Evolutionary conservation across 2,329 filamentous ascomycete species (phyloP).

Genomic region (Daldinia eschscholtzii): DNA sequence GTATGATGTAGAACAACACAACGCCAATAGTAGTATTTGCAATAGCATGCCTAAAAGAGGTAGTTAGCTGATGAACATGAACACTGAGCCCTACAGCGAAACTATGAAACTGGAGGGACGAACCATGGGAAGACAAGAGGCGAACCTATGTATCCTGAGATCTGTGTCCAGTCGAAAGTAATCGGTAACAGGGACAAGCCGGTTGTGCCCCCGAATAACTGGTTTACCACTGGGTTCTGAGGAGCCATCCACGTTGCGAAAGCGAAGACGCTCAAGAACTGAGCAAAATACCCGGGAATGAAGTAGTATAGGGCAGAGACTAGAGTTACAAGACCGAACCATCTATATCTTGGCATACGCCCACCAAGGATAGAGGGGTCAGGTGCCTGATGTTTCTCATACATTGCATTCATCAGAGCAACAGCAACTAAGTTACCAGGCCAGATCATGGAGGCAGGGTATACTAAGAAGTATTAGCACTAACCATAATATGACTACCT

Average conservation of each 20-base stretch:
- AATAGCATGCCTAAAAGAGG: slow-evolving; percentile 71
- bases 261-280: slow-evolving; percentile 77
- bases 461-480: slow-evolving; percentile 58
- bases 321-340: slow-evolving; percentile 71
- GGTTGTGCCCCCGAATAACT: slow-evolving; percentile 77
- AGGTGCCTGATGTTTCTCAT: slow-evolving; percentile 67
- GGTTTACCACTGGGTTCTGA: slow-evolving; percentile 75
- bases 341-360: slow-evolving; percentile 73
- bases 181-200: slow-evolving; percentile 77
- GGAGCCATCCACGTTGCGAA: slow-evolving; percentile 80
- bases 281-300: slow-evolving; percentile 76
- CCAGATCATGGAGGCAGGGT: slow-evolving; percentile 81
- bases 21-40: slow-evolving; percentile 79
- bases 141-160: slow-evolving; percentile 75
- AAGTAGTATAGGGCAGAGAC: slow-evolving; percentile 75
- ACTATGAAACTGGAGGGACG: slow-evolving; percentile 39
- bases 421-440: slow-evolving; percentile 75
- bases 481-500: not conserved
- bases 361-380: slow-evolving; percentile 71
- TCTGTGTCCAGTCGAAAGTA: slow-evolving; percentile 82
- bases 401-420: slow-evolving; percentile 78
- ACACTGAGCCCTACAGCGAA: not conserved
- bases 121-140: slow-evolving; percentile 78
- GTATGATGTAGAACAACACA: slow-evolving; percentile 73
- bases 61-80: slow-evolving; percentile 1